Evolutionary conservation across 148 eudicot genomes (phyloP), one percentile per base, ranked within the genome.

Genomic region (Rhododendron kiyosumense): DNA sequence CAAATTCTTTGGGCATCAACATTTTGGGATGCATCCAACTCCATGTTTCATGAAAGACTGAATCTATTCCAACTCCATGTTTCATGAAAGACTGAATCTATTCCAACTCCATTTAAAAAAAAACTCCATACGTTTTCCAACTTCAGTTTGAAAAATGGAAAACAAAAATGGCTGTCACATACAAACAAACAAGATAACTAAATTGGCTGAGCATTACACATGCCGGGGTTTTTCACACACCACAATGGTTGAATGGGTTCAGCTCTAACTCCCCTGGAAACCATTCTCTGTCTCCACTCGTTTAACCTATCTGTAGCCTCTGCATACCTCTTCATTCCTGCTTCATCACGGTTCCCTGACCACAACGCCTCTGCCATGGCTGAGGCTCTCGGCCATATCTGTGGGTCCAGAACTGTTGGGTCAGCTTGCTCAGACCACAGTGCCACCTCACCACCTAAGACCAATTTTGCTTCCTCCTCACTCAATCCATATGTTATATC

Each of bases 161-260:
- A 54, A 52, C 15, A 3, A 32, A 51, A 75, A n/a, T 51, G 57
- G 69, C 49, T 8, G 6, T 52, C 3, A 52, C 69, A 75, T 3
- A 3, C 81, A n/a, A 52, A 84, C 51, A 83, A 34, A 61, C 41
- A 81, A 85, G 41, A 54, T 49, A 54, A 45, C 86, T 78, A 87
- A 10, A 78, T 14, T n/a, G 92, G 75, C 18, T 93, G 83, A 69
- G 92, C 90, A 79, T 96, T 93, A 84, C 99, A 96, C 99, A 95
- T 96, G 80, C 99, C 98, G 17, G 98, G 98, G 85, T 96, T 95
- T 89, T 94, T 91, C 4, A 82, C 48, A 71, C 98, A 96, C 99
- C 99, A 96, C 52, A 95, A 94, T 9, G 98, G 98, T 78, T 96
- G 99, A 87, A 96, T 91, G 7, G 99, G 97, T 87, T 96, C 99